Evolutionary conservation across 2,329 filamentous ascomycete genomes (phyloP).

Genomic region (Xylaria sp.): DNA sequence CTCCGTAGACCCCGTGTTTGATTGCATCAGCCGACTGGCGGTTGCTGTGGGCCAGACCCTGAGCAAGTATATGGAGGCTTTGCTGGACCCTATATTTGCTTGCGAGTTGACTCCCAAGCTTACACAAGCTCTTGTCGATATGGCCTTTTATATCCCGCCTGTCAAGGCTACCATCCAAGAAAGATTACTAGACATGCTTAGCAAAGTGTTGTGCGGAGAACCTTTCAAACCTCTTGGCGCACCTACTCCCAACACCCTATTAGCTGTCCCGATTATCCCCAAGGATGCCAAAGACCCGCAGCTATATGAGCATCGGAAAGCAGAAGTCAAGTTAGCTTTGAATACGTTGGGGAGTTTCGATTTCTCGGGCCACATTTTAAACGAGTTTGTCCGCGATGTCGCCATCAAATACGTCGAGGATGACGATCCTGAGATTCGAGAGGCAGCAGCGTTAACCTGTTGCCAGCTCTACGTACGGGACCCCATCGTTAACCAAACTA

Average conservation of each 20-base stretch:
- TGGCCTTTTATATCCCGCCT: constrained; percentile 98
- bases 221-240: constrained; percentile 93
- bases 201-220: constrained; percentile 89
- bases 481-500: constrained; percentile 97
- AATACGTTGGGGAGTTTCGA: constrained; percentile 98
- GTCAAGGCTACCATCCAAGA: constrained; percentile 95
- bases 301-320: constrained; percentile 81
- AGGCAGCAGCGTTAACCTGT: constrained; percentile 94
- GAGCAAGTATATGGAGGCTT: constrained; percentile 97
- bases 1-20: constrained; percentile 84
- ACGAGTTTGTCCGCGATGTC: constrained; percentile 98
- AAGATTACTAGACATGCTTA: constrained; percentile 91
- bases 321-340: constrained; percentile 90
- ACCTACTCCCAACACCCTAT: constrained; percentile 82
- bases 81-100: constrained; percentile 95
- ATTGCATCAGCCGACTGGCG: constrained; percentile 96
- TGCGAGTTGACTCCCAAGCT: constrained; percentile 94
- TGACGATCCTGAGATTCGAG: constrained; percentile 90
- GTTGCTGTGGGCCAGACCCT: constrained; percentile 95
- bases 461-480: constrained; percentile 98
- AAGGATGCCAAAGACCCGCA: constrained; percentile 88
- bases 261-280: constrained; percentile 81
- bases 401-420: constrained; percentile 98
- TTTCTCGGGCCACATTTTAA: constrained; percentile 89
- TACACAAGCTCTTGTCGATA: constrained; percentile 94